These are phyloP conservation scores for Backusella tarrabulga DNA, from an alignment of 192 early-diverging fungal species.

Conservation along the genomic window DNA sequence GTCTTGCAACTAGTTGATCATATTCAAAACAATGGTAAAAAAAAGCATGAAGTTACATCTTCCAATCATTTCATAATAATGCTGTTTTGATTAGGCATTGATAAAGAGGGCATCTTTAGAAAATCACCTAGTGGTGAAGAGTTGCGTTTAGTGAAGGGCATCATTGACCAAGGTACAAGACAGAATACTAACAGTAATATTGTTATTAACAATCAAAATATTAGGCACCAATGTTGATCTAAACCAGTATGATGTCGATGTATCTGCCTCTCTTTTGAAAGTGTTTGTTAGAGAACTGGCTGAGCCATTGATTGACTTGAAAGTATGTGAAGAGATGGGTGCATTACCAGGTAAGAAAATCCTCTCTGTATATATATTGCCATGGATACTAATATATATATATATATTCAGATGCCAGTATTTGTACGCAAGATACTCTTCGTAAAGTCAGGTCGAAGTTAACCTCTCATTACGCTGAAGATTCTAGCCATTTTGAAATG, in stretches of 20 bases:
- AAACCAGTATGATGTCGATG: slow-evolving; percentile 70
- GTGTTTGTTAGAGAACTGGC: slow-evolving; percentile 83
- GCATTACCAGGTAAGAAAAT: slow-evolving; percentile 27
- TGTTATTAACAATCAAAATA: not conserved
- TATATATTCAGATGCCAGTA: not conserved
- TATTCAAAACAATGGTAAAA: slow-evolving; percentile 60
- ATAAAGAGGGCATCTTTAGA: slow-evolving; percentile 83
- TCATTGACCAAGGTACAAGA: slow-evolving; percentile 50
- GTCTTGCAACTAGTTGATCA: slow-evolving; percentile 71
- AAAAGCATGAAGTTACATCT: not conserved
- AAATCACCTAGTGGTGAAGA: slow-evolving; percentile 73
- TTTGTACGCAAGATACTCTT: slow-evolving; percentile 8
- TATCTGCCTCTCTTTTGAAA: slow-evolving; percentile 81
- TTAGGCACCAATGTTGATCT: slow-evolving; percentile 57
- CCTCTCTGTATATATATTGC: no score
- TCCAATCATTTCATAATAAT: not conserved
- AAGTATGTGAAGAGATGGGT: slow-evolving; percentile 55
- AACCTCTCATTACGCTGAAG: slow-evolving; percentile 35
- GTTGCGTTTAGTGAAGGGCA: slow-evolving; percentile 62
- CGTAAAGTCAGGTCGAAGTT: slow-evolving; percentile 30
- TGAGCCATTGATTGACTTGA: slow-evolving; percentile 64
- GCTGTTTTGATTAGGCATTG: slow-evolving; percentile 52
- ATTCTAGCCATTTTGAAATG: slow-evolving; percentile 54
- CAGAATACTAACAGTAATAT: not conserved
- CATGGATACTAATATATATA: not conserved